phyloP scores from a whole-genome alignment of 768 basidiomycete species.

The Russula olivacea region DNA sequence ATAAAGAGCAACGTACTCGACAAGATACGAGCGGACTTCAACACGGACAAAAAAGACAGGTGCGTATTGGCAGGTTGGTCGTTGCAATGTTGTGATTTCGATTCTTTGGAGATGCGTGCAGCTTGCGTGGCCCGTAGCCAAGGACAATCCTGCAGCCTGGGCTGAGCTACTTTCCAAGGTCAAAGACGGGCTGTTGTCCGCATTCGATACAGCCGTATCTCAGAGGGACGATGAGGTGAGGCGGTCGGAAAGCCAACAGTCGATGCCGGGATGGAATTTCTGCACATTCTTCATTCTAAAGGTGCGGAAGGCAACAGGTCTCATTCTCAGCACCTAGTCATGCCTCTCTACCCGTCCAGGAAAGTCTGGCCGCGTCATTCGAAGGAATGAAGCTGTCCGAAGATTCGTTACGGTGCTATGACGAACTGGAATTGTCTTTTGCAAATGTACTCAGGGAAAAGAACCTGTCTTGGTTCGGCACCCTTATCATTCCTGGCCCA shows the following conservation, averaged over 20 bases:
- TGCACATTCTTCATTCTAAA: conserved; percentile 95
- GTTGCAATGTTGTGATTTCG: conserved; percentile 6
- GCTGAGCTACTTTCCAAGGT: conserved; percentile 82
- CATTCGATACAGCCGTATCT: conserved; percentile 74
- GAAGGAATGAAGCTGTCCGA: conserved; percentile 86
- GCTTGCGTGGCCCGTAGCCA: conserved; percentile 65
- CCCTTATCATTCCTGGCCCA: conserved; percentile 61
- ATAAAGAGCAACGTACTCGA: conserved; percentile 82
- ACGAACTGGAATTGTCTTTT: conserved; percentile 87
- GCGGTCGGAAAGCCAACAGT: conserved; percentile 80
- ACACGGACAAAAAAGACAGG: conserved; percentile 83
- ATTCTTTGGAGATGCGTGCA: conserved; percentile 62
- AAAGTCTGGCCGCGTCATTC: conserved; percentile 88
- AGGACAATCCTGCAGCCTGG: conserved; percentile 76
- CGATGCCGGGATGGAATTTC: conserved; percentile 98
- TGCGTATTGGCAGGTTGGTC: conserved; percentile 29
- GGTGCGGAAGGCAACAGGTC: conserved; percentile 41
- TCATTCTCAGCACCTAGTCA: not conserved
- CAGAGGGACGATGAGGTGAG: conserved; percentile 87
- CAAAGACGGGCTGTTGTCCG: conserved; percentile 81
- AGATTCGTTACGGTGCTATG: conserved; percentile 83
- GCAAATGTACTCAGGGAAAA: conserved; percentile 66
- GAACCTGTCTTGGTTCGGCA: conserved; percentile 90
- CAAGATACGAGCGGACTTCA: conserved; percentile 90
- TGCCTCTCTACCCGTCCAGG: conserved; percentile 43